Evolutionary conservation across 2,329 filamentous ascomycete species (phyloP).

Genomic region (Alternaria rosae): DNA sequence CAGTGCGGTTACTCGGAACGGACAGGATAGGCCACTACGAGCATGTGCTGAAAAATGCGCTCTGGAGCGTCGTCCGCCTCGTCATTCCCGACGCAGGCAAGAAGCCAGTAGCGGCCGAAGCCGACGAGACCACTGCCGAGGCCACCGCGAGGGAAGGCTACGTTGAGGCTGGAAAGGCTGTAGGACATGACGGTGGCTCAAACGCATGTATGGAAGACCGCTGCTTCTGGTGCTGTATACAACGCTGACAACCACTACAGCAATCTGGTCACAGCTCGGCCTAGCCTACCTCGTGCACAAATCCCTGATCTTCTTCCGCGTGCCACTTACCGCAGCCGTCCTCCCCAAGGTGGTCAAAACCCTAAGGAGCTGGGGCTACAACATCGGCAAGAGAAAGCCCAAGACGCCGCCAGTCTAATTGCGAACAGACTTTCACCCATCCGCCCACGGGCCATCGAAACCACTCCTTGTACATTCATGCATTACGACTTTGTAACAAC

Average conservation of each 20-base stretch:
- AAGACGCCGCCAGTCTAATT: slow-evolving; percentile 23
- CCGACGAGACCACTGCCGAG: slow-evolving; percentile 47
- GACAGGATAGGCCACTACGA: slow-evolving; percentile 83
- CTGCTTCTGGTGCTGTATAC: background rate
- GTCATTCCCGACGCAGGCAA: slow-evolving; percentile 63
- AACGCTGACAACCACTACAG: slow-evolving; percentile 49
- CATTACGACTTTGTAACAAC: slow-evolving; percentile 19
- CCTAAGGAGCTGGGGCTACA: slow-evolving; percentile 87
- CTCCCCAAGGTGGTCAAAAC: slow-evolving; percentile 94
- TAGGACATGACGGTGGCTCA: slow-evolving; percentile 67
- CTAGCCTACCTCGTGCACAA: slow-evolving; percentile 98
- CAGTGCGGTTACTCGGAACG: slow-evolving; percentile 82
- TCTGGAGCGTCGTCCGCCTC: slow-evolving; percentile 67
- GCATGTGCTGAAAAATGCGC: slow-evolving; percentile 68
- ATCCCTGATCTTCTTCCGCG: slow-evolving; percentile 94
- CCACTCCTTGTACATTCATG: slow-evolving; percentile 13
- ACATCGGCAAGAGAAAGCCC: slow-evolving; percentile 80
- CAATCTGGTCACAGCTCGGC: slow-evolving; percentile 83
- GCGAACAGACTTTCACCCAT: background rate
- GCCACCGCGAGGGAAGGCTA: slow-evolving; percentile 40
- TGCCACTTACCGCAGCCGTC: slow-evolving; percentile 87
- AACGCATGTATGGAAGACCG: slow-evolving; percentile 72
- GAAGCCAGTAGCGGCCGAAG: slow-evolving; percentile 56
- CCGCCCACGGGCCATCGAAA: background rate
- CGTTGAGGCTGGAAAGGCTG: slow-evolving; percentile 65